Percentiles rank a stretch among this genome's conserved stretches.
Conservation (phyloP, 352 stramenopile genomes). For the Phytophthora crassamura region DNA sequence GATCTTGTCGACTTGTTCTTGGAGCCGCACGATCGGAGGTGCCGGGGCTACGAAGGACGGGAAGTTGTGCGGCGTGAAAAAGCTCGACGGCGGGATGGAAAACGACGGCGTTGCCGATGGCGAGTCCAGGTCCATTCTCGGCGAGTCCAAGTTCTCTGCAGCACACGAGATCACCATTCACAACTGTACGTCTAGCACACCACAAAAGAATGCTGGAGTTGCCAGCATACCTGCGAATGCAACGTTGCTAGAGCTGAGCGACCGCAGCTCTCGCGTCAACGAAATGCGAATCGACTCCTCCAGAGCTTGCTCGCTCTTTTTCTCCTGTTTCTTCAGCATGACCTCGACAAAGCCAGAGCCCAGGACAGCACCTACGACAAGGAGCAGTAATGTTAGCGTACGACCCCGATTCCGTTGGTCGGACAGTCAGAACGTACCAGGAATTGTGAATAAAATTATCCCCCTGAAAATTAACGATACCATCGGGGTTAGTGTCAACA, state of each 20-base stretch:
- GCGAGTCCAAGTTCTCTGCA: constrained; percentile 39
- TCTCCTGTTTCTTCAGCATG: constrained; percentile 81
- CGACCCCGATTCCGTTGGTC: neutral
- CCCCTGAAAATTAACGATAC: constrained; percentile 48
- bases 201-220: neutral
- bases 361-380: constrained; percentile 70
- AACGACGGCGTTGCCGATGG: constrained; percentile 22
- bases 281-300: constrained; percentile 62
- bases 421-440: constrained; percentile 32
- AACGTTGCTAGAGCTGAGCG: constrained; percentile 55
- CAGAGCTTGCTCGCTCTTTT: constrained; percentile 55
- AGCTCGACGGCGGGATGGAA: constrained; percentile 26
- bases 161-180: neutral
- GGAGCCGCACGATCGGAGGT: constrained; percentile 35
- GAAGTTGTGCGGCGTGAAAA: constrained; percentile 29
- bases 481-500: no score
- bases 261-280: constrained; percentile 54
- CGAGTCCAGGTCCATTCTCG: constrained; percentile 34
- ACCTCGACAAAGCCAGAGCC: constrained; percentile 84
- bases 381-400: constrained; percentile 27
- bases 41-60: constrained; percentile 24
- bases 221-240: constrained; percentile 30
- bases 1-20: constrained; percentile 67
- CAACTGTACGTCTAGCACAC: neutral
- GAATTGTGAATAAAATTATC: constrained; percentile 90